Base-by-base conservation (phyloP, 495 filamentous ascomycete species). In the Penicillium parvum region DNA sequence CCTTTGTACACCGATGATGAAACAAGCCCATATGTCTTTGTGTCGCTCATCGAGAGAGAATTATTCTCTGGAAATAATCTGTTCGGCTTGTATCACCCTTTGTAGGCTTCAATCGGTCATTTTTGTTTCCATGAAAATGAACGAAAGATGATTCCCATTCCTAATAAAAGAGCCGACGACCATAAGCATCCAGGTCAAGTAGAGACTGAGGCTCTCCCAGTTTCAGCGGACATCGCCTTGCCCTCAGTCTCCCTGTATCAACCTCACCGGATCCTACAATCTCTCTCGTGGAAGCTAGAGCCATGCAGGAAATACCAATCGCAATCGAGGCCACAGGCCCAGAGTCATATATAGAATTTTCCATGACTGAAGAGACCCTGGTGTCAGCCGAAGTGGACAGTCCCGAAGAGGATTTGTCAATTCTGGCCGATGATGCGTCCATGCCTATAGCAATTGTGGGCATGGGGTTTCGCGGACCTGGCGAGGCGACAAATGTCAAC, bases 371-470 rank as follows among this genome's bases (percentile, higher is more conserved):
- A 22, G 18, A n/a, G 7, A 21, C 9, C 3, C 17, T 8, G 15
- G 22, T 19, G 8, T 11, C 9, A 5, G 3, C 20, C 5, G 20
- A 8, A 10, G 17, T 8, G 5, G 4, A 17, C 0, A 5, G n/a
- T 9, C n/a, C n/a, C 0, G 11, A 35, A 16, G 43, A 45, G 11
- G 49, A 43, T 11, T 14, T 49, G n/a, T 45, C 40, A 2, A 38
- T 41, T 4, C 32, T 49, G n/a, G 12, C 27, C 4, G 37, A 43
- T 4, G 48, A 55, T 32, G 39, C 43, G 2, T 55, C 35, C 7
- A 53, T 51, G 69, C 81, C 81, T 4, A 81, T 85, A 49, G 81
- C 79, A 15, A 69, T 85, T 29, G 60, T 84, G 33, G 81, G 81
- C 28, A 73, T 84, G 61, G 74, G 72, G 6, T 82, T 79, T 49